Evolutionary conservation across 768 basidiomycete species (phyloP), one percentile per base, ranked within the genome.

Genomic region (Phlegmacium glaucopus): DNA sequence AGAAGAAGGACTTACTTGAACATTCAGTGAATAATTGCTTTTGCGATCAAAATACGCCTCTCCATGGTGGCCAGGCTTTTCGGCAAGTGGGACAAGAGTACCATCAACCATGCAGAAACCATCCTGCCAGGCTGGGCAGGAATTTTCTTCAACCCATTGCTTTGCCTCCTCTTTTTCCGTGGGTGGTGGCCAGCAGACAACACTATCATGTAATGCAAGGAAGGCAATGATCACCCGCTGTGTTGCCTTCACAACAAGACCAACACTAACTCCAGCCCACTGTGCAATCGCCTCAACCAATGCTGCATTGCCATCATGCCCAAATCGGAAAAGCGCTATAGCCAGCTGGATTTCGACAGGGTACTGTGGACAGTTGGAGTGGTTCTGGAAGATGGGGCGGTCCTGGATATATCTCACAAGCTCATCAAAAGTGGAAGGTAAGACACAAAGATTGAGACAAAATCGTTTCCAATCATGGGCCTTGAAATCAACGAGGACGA

Each of bases 31-130:
- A 55, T 63, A 63, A 41, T 60, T 61, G n/a, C 34, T 34, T 44
- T 61, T 66, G 2, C 56, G 49, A 34, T 67, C 62, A 53, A 64
- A 74, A 34, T 63, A 73, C 11, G 61, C 61, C 37, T 70, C 62
- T 1, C 71, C 67, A 54, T 63, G 62, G 27, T 55, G 55, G 0
- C 55, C 63, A 1, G 70, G 70, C 32, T 58, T 59, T 9, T 54
- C 46, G 39, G 58, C 64, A 1, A 70, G 50, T 2, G 61, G 61
- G 4, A 69, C 48, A 8, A 65, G 56, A 1, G 64, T 67, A 7
- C 67, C 62, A 48, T 67, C 65, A 29, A 65, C 63, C 57, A 68
- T 60, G 13, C 52, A 51, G 39, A 37, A 67, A 3, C 70, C 64
- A 37, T 61, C 53, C 2, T 54, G 22, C 68, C 69, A 69, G 15